A percentile compares a stretch with the other conserved stretches of the same genome.
These are phyloP conservation scores for Darksidea phi DNA, from an alignment of 495 filamentous ascomycete species.

Conservation along the genomic window DNA sequence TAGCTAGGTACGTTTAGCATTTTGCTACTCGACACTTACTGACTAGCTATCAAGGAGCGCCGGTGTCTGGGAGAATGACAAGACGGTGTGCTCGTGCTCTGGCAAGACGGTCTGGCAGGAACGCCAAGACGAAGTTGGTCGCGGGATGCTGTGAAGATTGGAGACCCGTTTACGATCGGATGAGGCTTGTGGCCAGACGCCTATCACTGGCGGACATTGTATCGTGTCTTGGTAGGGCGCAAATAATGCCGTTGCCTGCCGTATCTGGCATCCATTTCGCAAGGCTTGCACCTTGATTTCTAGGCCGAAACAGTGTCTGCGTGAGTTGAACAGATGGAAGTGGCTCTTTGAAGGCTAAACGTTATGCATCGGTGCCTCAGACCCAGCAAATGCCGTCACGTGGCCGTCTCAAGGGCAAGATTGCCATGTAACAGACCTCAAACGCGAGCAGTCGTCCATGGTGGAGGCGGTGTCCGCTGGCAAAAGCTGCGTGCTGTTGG, in stretches of 20 bases:
- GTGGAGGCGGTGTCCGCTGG: conserved; percentile 3
- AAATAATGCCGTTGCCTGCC: conserved; percentile 3
- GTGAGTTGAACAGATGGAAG: conserved; percentile 28
- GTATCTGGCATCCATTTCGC: background rate
- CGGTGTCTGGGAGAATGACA: conserved; percentile 97
- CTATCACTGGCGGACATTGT: too few relatives aligned
- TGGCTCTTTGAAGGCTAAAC: conserved; percentile 21
- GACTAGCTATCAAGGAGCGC: too few relatives aligned
- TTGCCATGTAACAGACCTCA: conserved; percentile 37
- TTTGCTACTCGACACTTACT: too few relatives aligned
- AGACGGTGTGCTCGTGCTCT: conserved; percentile 91
- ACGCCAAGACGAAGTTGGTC: conserved; percentile 79
- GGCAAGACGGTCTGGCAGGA: conserved; percentile 99
- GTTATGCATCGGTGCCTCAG: conserved; percentile 27
- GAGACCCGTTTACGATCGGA: too few relatives aligned
- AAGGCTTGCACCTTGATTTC: conserved; percentile 22
- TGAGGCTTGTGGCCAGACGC: too few relatives aligned
- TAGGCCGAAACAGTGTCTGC: conserved; percentile 32
- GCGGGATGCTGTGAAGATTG: conserved; percentile 73
- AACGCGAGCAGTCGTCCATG: conserved; percentile 18
- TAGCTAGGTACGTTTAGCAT: conserved; percentile 57
- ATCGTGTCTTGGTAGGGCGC: background rate
- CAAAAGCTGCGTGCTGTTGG: background rate
- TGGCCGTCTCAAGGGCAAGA: conserved; percentile 32
- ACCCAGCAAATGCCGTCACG: conserved; percentile 17